phyloP scores from a whole-genome alignment of 352 stramenopile species.

The Phytophthora foliorum region DNA sequence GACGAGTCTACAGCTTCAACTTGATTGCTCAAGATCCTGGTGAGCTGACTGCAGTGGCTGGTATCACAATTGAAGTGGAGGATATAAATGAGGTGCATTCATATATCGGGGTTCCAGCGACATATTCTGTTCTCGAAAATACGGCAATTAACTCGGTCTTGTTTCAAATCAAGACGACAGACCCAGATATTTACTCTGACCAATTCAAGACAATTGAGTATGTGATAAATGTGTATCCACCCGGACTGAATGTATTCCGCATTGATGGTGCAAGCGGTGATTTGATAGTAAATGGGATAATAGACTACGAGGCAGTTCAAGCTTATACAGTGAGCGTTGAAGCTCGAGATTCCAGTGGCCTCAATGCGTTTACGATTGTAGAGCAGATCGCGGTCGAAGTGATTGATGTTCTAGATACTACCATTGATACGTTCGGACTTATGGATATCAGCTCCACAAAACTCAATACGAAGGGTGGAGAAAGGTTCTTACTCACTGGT shows the following conservation, averaged over 20 bases:
- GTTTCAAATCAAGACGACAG: conserved; percentile 36
- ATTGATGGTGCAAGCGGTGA: conserved; percentile 46
- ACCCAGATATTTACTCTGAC: conserved; percentile 49
- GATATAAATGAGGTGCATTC: conserved; percentile 67
- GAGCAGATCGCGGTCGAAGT: conserved; percentile 23
- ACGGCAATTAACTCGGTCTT: conserved; percentile 31
- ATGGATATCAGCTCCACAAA: not conserved
- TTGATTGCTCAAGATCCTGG: conserved; percentile 42
- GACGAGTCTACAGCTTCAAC: conserved; percentile 48
- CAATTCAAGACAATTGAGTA: conserved; percentile 50
- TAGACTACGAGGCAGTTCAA: conserved; percentile 67
- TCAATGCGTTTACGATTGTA: conserved; percentile 19
- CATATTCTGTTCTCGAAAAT: conserved; percentile 48
- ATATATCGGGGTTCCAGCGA: conserved; percentile 40
- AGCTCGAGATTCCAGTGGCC: conserved; percentile 45
- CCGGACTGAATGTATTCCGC: conserved; percentile 36
- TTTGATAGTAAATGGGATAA: conserved; percentile 36
- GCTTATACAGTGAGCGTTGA: conserved; percentile 47
- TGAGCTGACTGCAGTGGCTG: conserved; percentile 29
- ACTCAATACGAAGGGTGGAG: conserved; percentile 50
- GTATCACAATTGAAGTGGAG: conserved; percentile 47
- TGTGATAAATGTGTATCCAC: conserved; percentile 42
- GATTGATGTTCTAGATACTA: conserved; percentile 30
- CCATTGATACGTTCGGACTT: conserved; percentile 24
- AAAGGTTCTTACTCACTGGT: conserved; percentile 49